Conservation (phyloP, 2,329 filamentous ascomycete genomes). For the Monosporascus sp. region DNA sequence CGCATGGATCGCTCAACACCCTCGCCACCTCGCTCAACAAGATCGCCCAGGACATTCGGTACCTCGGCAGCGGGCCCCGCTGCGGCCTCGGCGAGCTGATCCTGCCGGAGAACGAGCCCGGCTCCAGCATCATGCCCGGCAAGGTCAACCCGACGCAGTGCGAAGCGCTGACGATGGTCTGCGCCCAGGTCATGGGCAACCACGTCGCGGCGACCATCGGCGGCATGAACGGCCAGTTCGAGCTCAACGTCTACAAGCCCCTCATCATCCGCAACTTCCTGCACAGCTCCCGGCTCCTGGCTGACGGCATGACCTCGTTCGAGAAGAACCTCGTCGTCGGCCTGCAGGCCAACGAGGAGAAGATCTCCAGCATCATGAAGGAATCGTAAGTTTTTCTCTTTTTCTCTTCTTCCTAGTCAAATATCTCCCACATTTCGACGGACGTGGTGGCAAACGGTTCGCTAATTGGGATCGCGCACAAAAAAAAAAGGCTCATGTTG, state of each 20-base stretch:
- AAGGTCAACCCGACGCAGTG: conserved; percentile 99
- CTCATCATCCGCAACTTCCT: conserved; percentile 92
- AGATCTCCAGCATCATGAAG: conserved; percentile 84
- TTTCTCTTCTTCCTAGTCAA: not conserved
- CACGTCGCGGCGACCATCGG: conserved; percentile 88
- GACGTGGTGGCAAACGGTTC: conserved; percentile 13
- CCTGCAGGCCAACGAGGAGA: conserved; percentile 87
- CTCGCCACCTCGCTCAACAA: conserved; percentile 89
- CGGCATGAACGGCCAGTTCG: conserved; percentile 96
- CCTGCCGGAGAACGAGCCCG: conserved; percentile 96
- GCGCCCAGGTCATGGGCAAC: conserved; percentile 97
- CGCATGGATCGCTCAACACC: conserved; percentile 88
- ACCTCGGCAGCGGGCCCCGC: conserved; percentile 90
- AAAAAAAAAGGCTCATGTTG: conserved; percentile 71
- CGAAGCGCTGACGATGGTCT: conserved; percentile 96
- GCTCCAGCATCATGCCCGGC: conserved; percentile 97
- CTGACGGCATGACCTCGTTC: conserved; percentile 92
- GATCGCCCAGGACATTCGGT: conserved; percentile 96
- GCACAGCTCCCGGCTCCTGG: conserved; percentile 81
- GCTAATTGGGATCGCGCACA: conserved; percentile 12
- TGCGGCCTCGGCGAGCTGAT: conserved; percentile 91
- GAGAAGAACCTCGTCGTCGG: conserved; percentile 88
- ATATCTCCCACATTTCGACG: no score
- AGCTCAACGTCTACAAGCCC: conserved; percentile 98
- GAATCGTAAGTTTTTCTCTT: conserved; percentile 64